A percentile compares a stretch with the other conserved stretches of the same genome.
phyloP scores from a whole-genome alignment of 202 grass and related monocot genomes.

The Panicum hallii region DNA sequence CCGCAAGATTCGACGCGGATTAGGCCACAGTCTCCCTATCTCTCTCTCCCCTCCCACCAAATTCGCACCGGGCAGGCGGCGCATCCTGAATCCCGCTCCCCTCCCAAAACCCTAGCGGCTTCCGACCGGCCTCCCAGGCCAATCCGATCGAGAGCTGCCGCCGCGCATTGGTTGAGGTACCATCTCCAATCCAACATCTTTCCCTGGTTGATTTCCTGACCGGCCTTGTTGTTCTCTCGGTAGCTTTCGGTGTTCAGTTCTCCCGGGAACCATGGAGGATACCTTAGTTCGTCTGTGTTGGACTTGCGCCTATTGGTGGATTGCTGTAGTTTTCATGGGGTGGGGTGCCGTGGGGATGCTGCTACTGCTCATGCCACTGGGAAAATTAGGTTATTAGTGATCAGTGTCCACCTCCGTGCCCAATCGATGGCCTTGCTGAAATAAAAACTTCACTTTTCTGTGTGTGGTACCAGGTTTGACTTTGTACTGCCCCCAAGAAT shows the following conservation, averaged over 20 bases:
- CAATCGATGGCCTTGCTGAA: constrained; percentile 15
- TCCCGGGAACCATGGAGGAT: background rate
- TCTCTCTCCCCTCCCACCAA: background rate
- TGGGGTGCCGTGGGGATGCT: background rate
- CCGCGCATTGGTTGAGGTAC: constrained; percentile 30
- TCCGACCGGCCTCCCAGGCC: background rate
- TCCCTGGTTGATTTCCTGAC: background rate
- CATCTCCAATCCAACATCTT: background rate
- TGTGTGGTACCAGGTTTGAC: constrained; percentile 53
- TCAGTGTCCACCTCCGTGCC: background rate
- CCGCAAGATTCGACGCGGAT: constrained; percentile 16
- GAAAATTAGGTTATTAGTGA: background rate
- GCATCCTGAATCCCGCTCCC: background rate
- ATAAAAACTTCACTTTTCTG: constrained; percentile 25
- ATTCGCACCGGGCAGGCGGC: background rate
- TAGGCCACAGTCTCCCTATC: background rate
- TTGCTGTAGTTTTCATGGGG: background rate
- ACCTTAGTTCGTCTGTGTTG: background rate
- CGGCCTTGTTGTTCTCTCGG: background rate
- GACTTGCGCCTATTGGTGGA: background rate
- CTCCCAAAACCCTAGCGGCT: constrained; percentile 47
- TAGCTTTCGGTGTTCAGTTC: background rate
- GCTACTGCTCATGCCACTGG: background rate
- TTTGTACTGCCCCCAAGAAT: constrained; percentile 23
- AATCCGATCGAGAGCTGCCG: constrained; percentile 20